Evolutionary conservation across 345 rosid species (phyloP), one percentile per base, ranked within the genome.

Genomic region (Excoecaria cochinchinensis): DNA sequence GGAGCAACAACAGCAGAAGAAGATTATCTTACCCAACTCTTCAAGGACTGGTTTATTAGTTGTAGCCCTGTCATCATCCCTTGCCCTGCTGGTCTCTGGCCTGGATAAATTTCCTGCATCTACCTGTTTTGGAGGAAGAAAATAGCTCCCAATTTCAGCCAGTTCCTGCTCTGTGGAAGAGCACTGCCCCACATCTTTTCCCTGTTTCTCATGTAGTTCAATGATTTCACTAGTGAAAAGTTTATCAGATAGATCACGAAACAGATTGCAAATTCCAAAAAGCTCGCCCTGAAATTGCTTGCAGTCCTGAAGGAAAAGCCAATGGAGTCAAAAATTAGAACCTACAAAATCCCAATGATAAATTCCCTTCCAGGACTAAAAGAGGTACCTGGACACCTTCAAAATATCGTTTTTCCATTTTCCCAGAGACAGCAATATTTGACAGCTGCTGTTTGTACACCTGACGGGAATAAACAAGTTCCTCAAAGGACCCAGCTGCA

Each of bases 401-500:
- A 77, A 93, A 95, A 80, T 91, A 93, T 71, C 97, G 85, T 46
- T 88, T 88, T 83, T 95, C 99, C 91, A 91, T 90, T 82, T 95
- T 95, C 59, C 99, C 99, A 0, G 97, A 79, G 64, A 95, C 90
- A n/a, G 97, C 99, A 69, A 95, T 95, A 82, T 93, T 95, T 8
- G 98, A 91, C 52, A 93, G 86, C 89, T 95, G 99, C 77, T 95
- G 99, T 72, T 95, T 95, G 85, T 95, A 95, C 66, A 95, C 90
- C 78, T 95, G 96, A 78, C 99, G 94, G 46, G 96, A 83, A 81
- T 95, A 93, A 58, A 93, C 83, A 68, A 93, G 86, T 59, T 95
- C 98, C 80, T 95, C 99, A 16, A 95, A 90, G 55, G 99, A 93
- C 69, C 99, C 99, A 78, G 99, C 98, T 50, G 96, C 95, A 72